These are phyloP conservation scores for Solanum peruvianum DNA, from an alignment of 257 asterid species.

Conservation along the genomic window DNA sequence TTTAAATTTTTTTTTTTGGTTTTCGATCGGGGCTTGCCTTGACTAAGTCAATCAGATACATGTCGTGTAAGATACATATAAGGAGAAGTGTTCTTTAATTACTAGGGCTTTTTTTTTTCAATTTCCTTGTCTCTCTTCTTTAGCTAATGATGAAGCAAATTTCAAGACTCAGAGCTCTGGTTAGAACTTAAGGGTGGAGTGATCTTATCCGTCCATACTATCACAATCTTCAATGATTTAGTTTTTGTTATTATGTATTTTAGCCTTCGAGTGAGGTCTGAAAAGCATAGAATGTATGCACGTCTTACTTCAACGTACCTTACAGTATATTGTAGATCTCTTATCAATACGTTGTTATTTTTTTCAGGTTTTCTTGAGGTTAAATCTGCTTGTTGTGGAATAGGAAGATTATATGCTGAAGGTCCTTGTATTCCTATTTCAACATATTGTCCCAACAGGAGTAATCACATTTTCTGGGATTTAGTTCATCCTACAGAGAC, in stretches of 20 bases:
- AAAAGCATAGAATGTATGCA: fast-evolving
- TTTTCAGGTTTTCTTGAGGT: conserved; percentile 45
- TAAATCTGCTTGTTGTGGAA: conserved; percentile 71
- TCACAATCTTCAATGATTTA: not conserved
- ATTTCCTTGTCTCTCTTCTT: too few relatives aligned
- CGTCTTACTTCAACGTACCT: not conserved
- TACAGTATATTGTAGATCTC: not conserved
- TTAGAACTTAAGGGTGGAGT: not conserved
- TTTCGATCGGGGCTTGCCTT: not conserved
- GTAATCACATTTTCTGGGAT: conserved; percentile 67
- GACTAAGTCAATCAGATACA: too few relatives aligned
- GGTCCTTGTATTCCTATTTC: conserved; percentile 64
- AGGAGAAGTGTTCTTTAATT: not conserved
- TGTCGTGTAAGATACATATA: not conserved
- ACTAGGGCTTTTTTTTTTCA: not conserved
- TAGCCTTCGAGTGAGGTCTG: fast-evolving
- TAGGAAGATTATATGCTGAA: conserved; percentile 47
- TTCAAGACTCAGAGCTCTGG: fast-evolving
- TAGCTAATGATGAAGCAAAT: too few relatives aligned
- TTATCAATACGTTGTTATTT: not conserved
- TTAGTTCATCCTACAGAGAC: conserved; percentile 65
- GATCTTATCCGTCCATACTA: not conserved
- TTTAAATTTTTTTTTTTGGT: not conserved
- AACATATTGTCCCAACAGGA: conserved; percentile 38
- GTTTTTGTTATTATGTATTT: not conserved